A percentile compares a stretch with the other conserved stretches of the same genome.
phyloP scores from a whole-genome alignment of 495 filamentous ascomycete genomes.

The Cairneyella variabilis region DNA sequence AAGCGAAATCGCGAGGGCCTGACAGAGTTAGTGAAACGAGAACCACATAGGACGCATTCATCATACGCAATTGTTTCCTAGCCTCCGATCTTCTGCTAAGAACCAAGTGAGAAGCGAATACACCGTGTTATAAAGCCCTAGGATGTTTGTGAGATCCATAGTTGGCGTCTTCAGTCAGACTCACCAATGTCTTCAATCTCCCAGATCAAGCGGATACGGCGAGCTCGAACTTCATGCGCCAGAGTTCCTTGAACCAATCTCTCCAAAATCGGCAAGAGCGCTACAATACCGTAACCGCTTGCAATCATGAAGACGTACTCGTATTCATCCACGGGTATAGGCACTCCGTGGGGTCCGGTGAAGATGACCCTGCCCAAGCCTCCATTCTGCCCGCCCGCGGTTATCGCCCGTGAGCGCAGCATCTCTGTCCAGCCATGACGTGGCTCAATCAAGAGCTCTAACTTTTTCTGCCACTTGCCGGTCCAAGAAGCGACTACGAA shows the following conservation, averaged over 20 bases:
- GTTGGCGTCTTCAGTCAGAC: neutral
- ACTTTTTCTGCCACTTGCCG: conserved; percentile 17
- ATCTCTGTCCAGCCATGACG: conserved; percentile 25
- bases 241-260: conserved; percentile 11
- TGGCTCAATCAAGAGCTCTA: conserved; percentile 22
- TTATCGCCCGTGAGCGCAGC: conserved; percentile 8
- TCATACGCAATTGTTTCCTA: conserved; percentile 6
- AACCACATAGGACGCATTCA: neutral
- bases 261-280: conserved; percentile 9
- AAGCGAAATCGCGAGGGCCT: conserved; percentile 8
- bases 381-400: conserved; percentile 3
- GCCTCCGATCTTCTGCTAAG: conserved; percentile 8
- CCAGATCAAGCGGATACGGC: conserved; percentile 12
- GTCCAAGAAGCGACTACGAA: conserved; percentile 38
- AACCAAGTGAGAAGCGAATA: conserved; percentile 1
- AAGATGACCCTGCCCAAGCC: conserved; percentile 4
- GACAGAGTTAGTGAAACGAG: neutral
- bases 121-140: conserved; percentile 6
- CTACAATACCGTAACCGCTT: conserved; percentile 15
- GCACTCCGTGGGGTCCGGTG: conserved; percentile 10
- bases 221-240: conserved; percentile 11
- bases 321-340: conserved; percentile 8
- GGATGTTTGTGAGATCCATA: neutral
- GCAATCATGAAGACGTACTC: conserved; percentile 15
- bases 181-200: conserved; percentile 14